Evolutionary conservation across 2,329 filamentous ascomycete genomes (phyloP).

Genomic region (Cladosporium sp.): DNA sequence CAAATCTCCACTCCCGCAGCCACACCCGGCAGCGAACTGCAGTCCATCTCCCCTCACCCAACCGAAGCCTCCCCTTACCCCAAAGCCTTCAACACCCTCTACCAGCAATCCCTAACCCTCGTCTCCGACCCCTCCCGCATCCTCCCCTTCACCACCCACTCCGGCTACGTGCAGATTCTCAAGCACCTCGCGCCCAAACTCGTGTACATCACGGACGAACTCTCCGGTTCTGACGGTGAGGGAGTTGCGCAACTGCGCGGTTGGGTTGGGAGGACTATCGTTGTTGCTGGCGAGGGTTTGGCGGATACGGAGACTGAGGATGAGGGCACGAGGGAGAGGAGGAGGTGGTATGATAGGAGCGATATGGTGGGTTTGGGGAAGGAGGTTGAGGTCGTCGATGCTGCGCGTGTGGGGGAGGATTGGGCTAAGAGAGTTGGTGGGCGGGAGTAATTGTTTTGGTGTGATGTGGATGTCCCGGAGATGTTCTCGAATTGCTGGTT

Average conservation of each 20-base stretch:
- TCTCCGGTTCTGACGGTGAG: constrained; percentile 63
- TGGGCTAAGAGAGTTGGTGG: constrained; percentile 76
- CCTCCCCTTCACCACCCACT: constrained; percentile 78
- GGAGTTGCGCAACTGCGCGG: constrained; percentile 62
- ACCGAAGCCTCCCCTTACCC: constrained; percentile 33
- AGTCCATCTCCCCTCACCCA: constrained; percentile 39
- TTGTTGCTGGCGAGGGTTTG: constrained; percentile 65
- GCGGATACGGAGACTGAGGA: constrained; percentile 69
- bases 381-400: constrained; percentile 83
- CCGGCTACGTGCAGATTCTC: constrained; percentile 79
- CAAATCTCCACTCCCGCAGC: constrained; percentile 69
- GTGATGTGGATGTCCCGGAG: no score
- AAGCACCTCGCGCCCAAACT: constrained; percentile 79
- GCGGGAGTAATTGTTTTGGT: constrained; percentile 38
- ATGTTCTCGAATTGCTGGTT: no score
- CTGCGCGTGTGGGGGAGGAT: constrained; percentile 74
- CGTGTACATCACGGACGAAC: constrained; percentile 75
- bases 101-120: constrained; percentile 70
- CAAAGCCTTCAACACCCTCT: constrained; percentile 71
- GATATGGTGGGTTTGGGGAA: constrained; percentile 81
- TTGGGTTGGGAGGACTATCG: constrained; percentile 59
- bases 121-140: constrained; percentile 84
- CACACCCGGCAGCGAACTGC: constrained; percentile 58
- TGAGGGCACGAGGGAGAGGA: constrained; percentile 44
- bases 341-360: constrained; percentile 72